phyloP scores from a whole-genome alignment of 495 filamentous ascomycete species.

The Hypoxylon fragiforme region DNA sequence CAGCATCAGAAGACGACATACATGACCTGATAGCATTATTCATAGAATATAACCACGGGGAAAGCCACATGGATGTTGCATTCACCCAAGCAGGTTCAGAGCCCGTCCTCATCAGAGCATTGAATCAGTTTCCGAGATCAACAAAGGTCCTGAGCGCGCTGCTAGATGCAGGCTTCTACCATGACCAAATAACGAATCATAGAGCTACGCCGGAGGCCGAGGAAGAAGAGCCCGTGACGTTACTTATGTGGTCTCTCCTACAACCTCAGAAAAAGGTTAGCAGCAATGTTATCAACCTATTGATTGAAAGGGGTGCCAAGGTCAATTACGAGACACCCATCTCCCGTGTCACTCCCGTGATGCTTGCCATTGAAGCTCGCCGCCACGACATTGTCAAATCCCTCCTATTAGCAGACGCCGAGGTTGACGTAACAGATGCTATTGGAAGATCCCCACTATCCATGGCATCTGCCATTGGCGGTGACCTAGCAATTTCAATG shows the following conservation, averaged over 20 bases:
- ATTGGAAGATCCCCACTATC: slow-evolving; percentile 51
- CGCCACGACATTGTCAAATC: slow-evolving; percentile 49
- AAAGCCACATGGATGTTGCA: slow-evolving; percentile 48
- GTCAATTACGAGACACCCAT: slow-evolving; percentile 49
- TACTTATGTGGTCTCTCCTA: slow-evolving; percentile 51
- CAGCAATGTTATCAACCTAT: slow-evolving; percentile 45
- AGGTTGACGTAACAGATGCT: slow-evolving; percentile 48
- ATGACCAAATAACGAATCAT: slow-evolving; percentile 44
- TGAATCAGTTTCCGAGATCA: slow-evolving; percentile 50
- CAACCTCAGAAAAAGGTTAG: slow-evolving; percentile 56
- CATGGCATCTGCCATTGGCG: slow-evolving; percentile 51
- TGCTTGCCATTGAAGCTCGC: slow-evolving; percentile 49
- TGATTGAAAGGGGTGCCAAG: slow-evolving; percentile 50
- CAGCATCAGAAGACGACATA: slow-evolving; percentile 41
- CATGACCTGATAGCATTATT: slow-evolving; percentile 46
- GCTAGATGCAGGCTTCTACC: slow-evolving; percentile 51
- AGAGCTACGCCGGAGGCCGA: slow-evolving; percentile 43
- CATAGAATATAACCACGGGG: slow-evolving; percentile 44
- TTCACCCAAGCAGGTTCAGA: slow-evolving; percentile 35
- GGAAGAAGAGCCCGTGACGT: slow-evolving; percentile 45
- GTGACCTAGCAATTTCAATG: slow-evolving; percentile 48
- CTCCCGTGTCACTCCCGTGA: slow-evolving; percentile 51
- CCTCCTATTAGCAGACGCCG: slow-evolving; percentile 49
- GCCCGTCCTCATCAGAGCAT: slow-evolving; percentile 47
- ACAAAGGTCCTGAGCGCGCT: slow-evolving; percentile 45